phyloP scores from a whole-genome alignment of 1,284 basidiomycete species.

The Apiotrichum porosum region DNA sequence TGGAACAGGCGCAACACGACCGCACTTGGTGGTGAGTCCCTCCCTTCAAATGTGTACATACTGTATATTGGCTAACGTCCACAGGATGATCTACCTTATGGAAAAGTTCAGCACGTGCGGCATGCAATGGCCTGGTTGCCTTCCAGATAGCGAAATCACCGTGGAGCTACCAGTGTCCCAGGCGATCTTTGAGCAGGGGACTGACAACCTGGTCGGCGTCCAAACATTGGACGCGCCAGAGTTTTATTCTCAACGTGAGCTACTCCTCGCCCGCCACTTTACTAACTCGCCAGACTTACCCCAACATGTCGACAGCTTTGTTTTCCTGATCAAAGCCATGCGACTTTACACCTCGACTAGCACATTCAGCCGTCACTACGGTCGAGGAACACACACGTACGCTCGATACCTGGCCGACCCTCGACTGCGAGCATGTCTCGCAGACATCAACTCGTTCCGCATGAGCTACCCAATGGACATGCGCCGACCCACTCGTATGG shows the following conservation, averaged over 20 bases:
- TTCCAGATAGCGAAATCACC: slow-evolving; percentile 37
- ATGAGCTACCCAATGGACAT: slow-evolving; percentile 31
- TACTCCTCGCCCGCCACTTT: background rate
- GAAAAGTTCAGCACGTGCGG: slow-evolving; percentile 16
- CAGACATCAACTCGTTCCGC: slow-evolving; percentile 37
- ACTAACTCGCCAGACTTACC: slow-evolving; percentile 16
- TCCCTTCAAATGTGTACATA: background rate
- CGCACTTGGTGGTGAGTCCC: slow-evolving; percentile 37
- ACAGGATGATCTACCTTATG: slow-evolving; percentile 29
- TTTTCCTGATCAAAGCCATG: slow-evolving; percentile 62
- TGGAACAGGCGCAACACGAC: slow-evolving; percentile 38
- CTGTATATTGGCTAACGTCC: background rate
- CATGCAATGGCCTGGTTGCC: slow-evolving; percentile 1
- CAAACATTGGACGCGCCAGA: slow-evolving; percentile 30
- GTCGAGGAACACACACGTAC: slow-evolving; percentile 26
- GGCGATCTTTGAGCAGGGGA: slow-evolving; percentile 19
- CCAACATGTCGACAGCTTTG: slow-evolving; percentile 48
- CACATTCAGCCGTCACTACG: slow-evolving; percentile 33
- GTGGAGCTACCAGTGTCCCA: slow-evolving; percentile 40
- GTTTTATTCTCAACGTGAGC: slow-evolving; percentile 19
- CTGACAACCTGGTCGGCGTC: slow-evolving; percentile 22
- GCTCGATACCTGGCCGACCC: slow-evolving; percentile 29
- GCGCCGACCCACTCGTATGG: slow-evolving; percentile 24
- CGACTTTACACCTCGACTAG: slow-evolving; percentile 52
- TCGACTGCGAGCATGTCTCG: slow-evolving; percentile 22